Evolutionary conservation across 192 early-diverging fungal species (phyloP).

Genomic region (Umbelopsis sp.): DNA sequence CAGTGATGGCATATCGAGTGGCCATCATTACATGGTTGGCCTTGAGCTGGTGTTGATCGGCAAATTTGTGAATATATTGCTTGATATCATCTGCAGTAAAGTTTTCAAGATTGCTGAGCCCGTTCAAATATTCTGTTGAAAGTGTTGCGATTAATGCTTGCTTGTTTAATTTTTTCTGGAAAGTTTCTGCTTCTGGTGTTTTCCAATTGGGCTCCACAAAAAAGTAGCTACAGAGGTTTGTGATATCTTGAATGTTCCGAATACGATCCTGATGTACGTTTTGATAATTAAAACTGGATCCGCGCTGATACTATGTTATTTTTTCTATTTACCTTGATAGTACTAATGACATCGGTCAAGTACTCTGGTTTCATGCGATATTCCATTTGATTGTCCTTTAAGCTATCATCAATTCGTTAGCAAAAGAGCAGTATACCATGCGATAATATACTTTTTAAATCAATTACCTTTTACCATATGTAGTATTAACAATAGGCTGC

Average conservation of each 20-base stretch:
- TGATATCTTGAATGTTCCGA: conserved; percentile 57
- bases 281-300: not conserved
- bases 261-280: conserved; percentile 49
- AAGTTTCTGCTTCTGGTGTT: conserved; percentile 41
- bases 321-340: conserved; percentile 41
- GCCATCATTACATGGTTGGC: conserved; percentile 63
- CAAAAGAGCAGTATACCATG: not conserved
- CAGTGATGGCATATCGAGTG: conserved; percentile 68
- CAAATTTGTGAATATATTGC: conserved; percentile 38
- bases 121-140: conserved; percentile 21
- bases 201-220: conserved; percentile 55
- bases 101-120: not conserved
- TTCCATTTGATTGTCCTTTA: not conserved
- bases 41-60: conserved; percentile 42
- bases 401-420: not conserved
- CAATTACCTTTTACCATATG: conserved; percentile 33
- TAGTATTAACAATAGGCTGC: conserved; percentile 30
- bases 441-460: not conserved
- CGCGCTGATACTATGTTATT: not conserved
- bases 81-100: conserved; percentile 43
- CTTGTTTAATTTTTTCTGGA: conserved; percentile 43
- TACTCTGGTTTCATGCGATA: conserved; percentile 41
- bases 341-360: conserved; percentile 47
- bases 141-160: conserved; percentile 28
- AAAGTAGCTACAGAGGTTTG: conserved; percentile 53